These are phyloP conservation scores for Rhizopogon vinicolor DNA, from an alignment of 768 basidiomycete genomes.

Conservation along the genomic window DNA sequence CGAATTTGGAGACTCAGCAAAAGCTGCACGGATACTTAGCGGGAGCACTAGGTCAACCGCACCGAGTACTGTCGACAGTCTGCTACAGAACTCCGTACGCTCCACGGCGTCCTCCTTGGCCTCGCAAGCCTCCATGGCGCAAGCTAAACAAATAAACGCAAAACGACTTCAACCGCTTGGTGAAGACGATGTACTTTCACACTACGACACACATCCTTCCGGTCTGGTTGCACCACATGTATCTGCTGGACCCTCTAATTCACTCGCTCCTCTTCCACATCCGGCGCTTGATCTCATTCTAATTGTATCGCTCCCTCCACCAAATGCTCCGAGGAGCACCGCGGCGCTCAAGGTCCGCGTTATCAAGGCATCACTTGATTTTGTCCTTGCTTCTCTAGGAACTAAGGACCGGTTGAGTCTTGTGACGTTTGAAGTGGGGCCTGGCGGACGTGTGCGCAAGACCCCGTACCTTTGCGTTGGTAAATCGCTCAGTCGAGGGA, in stretches of 20 bases:
- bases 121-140: constrained; percentile 54
- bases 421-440: constrained; percentile 90
- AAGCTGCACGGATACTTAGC: constrained; percentile 77
- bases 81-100: constrained; percentile 61
- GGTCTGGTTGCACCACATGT: constrained; percentile 66
- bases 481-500: constrained; percentile 58
- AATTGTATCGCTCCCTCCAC: constrained; percentile 81
- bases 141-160: constrained; percentile 27
- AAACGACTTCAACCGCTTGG: constrained; percentile 59
- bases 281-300: constrained; percentile 90
- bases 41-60: constrained; percentile 63
- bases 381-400: constrained; percentile 73
- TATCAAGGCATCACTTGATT: constrained; percentile 84
- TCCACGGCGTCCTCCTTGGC: constrained; percentile 75
- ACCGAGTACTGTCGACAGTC: constrained; percentile 55
- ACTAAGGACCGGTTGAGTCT: constrained; percentile 79
- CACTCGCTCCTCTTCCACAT: constrained; percentile 76
- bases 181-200: constrained; percentile 63
- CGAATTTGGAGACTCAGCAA: constrained; percentile 74
- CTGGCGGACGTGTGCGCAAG: constrained; percentile 77
- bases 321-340: constrained; percentile 66
- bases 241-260: constrained; percentile 73
- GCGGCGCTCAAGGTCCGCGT: constrained; percentile 85
- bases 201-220: constrained; percentile 46
- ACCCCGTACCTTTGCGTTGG: constrained; percentile 88